Evolutionary conservation across 257 asterid species (phyloP).

Genomic region (Schizonepeta tenuifolia): DNA sequence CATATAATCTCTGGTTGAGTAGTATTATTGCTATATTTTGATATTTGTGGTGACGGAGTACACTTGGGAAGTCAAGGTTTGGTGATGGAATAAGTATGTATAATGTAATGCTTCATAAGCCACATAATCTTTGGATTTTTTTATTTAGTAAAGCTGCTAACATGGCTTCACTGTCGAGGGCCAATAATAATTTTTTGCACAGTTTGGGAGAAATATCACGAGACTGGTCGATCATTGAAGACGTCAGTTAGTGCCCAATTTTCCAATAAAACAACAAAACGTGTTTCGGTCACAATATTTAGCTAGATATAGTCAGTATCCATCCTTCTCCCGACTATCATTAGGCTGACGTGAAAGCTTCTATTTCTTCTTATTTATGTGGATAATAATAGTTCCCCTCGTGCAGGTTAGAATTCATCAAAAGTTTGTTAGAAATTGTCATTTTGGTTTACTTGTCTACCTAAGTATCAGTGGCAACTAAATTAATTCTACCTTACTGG

Average conservation of each 20-base stretch:
- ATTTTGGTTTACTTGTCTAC: slow-evolving; percentile 40
- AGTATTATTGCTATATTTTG: not conserved
- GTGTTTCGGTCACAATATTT: slow-evolving; percentile 1
- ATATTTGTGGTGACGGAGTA: not conserved
- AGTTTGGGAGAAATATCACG: not conserved
- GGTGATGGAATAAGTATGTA: not conserved
- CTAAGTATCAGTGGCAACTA: slow-evolving; percentile 22
- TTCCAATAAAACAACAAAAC: slow-evolving; percentile 5
- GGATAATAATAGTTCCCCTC: slow-evolving; percentile 4
- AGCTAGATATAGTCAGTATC: slow-evolving; percentile 11
- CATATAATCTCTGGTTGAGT: no score
- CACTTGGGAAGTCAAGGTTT: slow-evolving; percentile 15
- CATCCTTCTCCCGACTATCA: slow-evolving; percentile 27
- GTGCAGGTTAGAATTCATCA: slow-evolving; percentile 42
- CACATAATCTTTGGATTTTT: not conserved
- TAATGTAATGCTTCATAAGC: not conserved
- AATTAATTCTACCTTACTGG: slow-evolving; percentile 10
- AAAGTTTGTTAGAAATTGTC: slow-evolving; percentile 28
- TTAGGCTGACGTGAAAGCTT: slow-evolving; percentile 30
- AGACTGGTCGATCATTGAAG: slow-evolving; percentile 9
- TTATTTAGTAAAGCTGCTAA: not conserved
- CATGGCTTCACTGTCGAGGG: not conserved
- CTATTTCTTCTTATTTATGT: slow-evolving; percentile 21
- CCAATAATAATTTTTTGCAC: not conserved
- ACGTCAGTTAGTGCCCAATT: not conserved